Percentiles rank a stretch among this genome's conserved stretches.
Evolutionary conservation across 116 monocot genomes (phyloP).

Genomic region (Cymodocea nodosa): DNA sequence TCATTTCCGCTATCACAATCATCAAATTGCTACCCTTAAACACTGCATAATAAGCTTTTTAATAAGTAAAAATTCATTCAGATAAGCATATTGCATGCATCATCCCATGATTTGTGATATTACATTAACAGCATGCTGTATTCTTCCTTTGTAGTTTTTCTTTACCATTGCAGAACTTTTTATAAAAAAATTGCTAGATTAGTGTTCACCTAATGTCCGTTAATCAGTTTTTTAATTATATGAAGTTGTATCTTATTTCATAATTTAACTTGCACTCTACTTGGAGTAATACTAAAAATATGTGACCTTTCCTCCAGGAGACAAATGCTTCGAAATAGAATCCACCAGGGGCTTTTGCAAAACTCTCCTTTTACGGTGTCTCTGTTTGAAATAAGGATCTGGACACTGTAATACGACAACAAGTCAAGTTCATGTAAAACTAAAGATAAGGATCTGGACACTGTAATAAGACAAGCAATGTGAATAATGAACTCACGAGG

Average conservation of each 20-base stretch:
- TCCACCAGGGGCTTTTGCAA: constrained; percentile 52
- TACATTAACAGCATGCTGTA: background rate
- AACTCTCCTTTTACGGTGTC: constrained; percentile 86
- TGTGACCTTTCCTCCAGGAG: constrained; percentile 54
- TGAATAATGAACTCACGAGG: constrained; percentile 61
- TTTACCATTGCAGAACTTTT: no score
- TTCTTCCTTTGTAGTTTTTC: no score
- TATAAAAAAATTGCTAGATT: no score
- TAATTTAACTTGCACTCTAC: background rate
- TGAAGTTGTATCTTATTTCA: background rate
- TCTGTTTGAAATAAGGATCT: constrained; percentile 91
- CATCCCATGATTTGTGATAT: background rate
- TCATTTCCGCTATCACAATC: no score
- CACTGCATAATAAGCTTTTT: no score
- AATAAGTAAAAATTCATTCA: background rate
- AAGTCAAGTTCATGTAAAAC: background rate
- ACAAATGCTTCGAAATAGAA: constrained; percentile 53
- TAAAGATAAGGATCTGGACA: constrained; percentile 68
- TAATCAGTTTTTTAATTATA: background rate
- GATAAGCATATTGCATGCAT: background rate
- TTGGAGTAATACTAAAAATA: no score
- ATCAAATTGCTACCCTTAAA: no score
- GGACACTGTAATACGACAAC: constrained; percentile 41
- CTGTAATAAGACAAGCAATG: constrained; percentile 21
- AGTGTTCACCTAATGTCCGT: no score